Conservation (phyloP, 306 rosid genomes). For the Arachis stenosperma region DNA sequence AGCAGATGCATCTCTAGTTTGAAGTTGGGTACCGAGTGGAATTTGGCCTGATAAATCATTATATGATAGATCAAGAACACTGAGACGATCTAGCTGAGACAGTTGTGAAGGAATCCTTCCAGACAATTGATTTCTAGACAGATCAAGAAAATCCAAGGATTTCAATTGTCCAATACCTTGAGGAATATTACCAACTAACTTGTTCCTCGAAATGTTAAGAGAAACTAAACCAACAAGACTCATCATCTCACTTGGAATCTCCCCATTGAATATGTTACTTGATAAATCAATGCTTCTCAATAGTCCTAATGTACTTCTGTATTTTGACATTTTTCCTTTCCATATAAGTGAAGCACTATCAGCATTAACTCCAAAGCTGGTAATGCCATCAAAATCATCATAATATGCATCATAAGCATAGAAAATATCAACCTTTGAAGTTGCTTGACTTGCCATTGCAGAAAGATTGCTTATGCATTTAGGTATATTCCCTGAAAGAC, state of each 20-base stretch:
- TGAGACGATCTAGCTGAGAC: not conserved
- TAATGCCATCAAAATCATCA: no score
- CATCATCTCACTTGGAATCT: conserved; percentile 5
- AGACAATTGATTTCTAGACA: conserved; percentile 9
- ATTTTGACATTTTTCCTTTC: not conserved
- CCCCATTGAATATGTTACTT: not conserved
- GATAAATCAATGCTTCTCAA: conserved; percentile 9
- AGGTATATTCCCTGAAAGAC: not conserved
- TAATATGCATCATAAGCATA: not conserved
- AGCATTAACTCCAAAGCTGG: not conserved
- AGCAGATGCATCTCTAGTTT: not conserved
- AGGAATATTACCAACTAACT: no score
- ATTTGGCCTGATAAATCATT: conserved; percentile 5
- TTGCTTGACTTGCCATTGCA: not conserved
- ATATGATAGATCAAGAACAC: conserved; percentile 12
- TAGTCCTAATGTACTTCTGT: not conserved
- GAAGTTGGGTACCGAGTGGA: conserved; percentile 4
- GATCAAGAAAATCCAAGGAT: conserved; percentile 15
- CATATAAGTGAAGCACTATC: not conserved
- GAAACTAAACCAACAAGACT: conserved; percentile 21
- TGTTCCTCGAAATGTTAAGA: conserved; percentile 29
- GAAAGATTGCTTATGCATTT: not conserved
- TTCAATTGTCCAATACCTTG: no score
- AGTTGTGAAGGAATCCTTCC: conserved; percentile 18
- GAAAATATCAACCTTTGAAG: not conserved